Percentiles rank a stretch among this genome's conserved stretches.
Conservation (phyloP, 2,329 filamentous ascomycete species). For the Trichoderma arundinaceum region DNA sequence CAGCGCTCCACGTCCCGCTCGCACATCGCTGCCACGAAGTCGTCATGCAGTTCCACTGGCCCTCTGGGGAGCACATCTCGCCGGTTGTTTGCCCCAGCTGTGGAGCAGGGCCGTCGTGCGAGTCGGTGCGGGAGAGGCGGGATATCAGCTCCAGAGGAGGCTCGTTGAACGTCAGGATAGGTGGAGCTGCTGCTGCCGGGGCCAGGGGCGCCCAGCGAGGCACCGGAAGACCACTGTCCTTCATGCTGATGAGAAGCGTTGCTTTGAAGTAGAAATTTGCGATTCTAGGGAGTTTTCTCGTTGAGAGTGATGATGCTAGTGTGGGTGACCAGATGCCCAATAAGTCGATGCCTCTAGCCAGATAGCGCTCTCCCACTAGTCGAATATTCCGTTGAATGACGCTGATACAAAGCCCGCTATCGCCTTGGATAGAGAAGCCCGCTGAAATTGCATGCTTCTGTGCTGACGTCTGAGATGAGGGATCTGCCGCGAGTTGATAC, state of each 20-base stretch:
- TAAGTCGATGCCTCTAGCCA: neutral
- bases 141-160: neutral
- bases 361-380: neutral
- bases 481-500: neutral
- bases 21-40: constrained; percentile 58
- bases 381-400: neutral
- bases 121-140: neutral
- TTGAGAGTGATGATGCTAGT: neutral
- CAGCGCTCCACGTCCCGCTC: constrained; percentile 52
- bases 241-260: neutral
- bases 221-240: neutral
- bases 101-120: constrained; percentile 2
- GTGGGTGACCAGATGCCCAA: neutral
- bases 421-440: neutral
- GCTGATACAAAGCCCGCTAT: too few species aligned
- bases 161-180: constrained; percentile 13
- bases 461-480: neutral
- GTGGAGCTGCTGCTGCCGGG: constrained; percentile 4
- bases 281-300: too few species aligned
- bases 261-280: neutral
- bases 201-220: constrained; percentile 15
- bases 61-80: constrained; percentile 52
- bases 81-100: constrained; percentile 37
- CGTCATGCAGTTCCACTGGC: constrained; percentile 62
- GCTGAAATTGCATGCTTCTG: neutral